These are phyloP conservation scores for Penicillium tannophilum DNA, from an alignment of 495 filamentous ascomycete genomes.

Conservation along the genomic window DNA sequence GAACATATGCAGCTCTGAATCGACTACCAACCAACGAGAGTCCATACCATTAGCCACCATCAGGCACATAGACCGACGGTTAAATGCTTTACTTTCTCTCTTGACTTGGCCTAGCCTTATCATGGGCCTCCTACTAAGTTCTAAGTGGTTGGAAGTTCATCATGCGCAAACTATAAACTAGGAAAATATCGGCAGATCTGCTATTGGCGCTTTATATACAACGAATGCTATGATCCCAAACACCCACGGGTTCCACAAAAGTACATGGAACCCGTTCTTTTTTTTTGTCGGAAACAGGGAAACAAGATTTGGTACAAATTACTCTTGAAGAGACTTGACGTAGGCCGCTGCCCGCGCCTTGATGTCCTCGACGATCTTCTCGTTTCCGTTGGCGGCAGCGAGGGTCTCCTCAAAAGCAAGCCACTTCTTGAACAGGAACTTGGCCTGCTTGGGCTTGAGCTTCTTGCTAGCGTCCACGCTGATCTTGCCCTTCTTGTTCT, in stretches of 20 bases:
- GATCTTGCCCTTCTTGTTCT: constrained; percentile 56
- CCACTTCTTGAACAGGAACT: constrained; percentile 84
- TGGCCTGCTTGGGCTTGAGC: constrained; percentile 71
- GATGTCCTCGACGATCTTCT: constrained; percentile 70
- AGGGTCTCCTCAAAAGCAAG: constrained; percentile 73
- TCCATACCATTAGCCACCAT: constrained; percentile 6
- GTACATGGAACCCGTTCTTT: constrained; percentile 18
- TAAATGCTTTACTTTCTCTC: neutral
- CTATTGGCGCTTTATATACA: constrained; percentile 34
- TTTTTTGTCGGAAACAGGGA: constrained; percentile 15
- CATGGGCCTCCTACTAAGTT: neutral
- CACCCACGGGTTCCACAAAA: constrained; percentile 26
- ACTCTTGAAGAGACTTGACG: constrained; percentile 55
- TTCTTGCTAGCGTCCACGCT: constrained; percentile 41
- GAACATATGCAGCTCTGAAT: constrained; percentile 1
- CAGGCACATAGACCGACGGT: neutral
- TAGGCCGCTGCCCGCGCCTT: constrained; percentile 74
- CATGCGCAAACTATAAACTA: constrained; percentile 7
- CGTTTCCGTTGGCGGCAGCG: constrained; percentile 55
- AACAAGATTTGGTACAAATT: constrained; percentile 9
- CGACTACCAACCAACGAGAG: constrained; percentile 11
- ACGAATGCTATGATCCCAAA: constrained; percentile 34
- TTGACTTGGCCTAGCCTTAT: neutral
- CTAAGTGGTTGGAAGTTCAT: constrained; percentile 1
- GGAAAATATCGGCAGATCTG: constrained; percentile 23